These are phyloP conservation scores for Hyaloperonospora brassicae DNA, from an alignment of 352 stramenopile genomes.

Conservation along the genomic window DNA sequence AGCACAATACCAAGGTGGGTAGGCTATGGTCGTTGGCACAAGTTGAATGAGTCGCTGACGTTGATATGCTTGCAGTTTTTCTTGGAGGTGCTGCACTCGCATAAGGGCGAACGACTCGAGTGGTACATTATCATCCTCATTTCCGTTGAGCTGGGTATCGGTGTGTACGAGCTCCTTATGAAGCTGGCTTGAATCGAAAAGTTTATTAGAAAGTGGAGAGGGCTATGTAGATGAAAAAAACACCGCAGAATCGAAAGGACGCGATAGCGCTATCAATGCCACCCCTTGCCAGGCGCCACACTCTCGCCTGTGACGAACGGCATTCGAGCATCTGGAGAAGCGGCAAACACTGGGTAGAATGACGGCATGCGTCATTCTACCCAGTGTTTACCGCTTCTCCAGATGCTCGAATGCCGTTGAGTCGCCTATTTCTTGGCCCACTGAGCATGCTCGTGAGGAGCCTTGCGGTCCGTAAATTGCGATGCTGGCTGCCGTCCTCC, in stretches of 20 bases:
- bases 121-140: conserved; percentile 99
- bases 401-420: conserved; percentile 7
- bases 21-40: background rate
- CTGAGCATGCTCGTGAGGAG: conserved; percentile 78
- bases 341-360: conserved; percentile 1
- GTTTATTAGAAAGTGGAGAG: conserved; percentile 5
- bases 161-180: conserved; percentile 70
- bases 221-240: background rate
- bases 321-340: conserved; percentile 4
- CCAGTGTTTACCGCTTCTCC: background rate
- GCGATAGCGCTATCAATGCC: no score
- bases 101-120: conserved; percentile 92
- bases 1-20: conserved; percentile 94
- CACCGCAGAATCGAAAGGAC: background rate
- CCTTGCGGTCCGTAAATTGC: conserved; percentile 77
- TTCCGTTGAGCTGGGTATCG: conserved; percentile 90
- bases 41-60: conserved; percentile 1
- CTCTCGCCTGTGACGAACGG: background rate
- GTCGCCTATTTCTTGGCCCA: conserved; percentile 48
- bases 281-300: background rate
- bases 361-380: conserved; percentile 2
- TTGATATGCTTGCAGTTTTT: conserved; percentile 82
- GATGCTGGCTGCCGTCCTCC: conserved; percentile 58
- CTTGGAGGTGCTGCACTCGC: conserved; percentile 92
- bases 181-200: conserved; percentile 44